These are phyloP conservation scores for Tuber brumale DNA, from an alignment of 495 filamentous ascomycete genomes.

Conservation along the genomic window DNA sequence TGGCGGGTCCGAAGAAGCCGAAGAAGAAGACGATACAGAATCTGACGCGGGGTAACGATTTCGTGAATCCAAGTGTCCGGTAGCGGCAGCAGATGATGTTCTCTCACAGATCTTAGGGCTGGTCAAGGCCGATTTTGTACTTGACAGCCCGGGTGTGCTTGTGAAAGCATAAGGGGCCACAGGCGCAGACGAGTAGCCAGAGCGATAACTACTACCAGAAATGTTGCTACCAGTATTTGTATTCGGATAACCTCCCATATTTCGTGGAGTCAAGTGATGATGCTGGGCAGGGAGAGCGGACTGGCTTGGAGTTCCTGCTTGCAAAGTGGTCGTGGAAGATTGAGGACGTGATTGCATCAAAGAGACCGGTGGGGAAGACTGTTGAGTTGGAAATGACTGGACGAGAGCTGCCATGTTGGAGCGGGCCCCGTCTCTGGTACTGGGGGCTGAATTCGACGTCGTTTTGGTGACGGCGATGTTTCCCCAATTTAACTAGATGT, in stretches of 20 bases:
- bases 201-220: constrained; percentile 60
- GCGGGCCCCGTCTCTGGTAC: constrained; percentile 33
- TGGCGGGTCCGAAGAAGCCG: constrained; percentile 43
- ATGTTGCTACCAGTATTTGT: constrained; percentile 50
- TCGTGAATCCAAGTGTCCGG: constrained; percentile 42
- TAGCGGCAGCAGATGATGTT: constrained; percentile 54
- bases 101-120: constrained; percentile 53
- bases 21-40: constrained; percentile 56
- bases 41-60: constrained; percentile 56
- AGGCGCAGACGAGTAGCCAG: constrained; percentile 57
- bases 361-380: constrained; percentile 60
- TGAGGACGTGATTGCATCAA: constrained; percentile 73
- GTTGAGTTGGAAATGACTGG: constrained; percentile 77
- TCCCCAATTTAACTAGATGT: constrained; percentile 19
- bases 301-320: constrained; percentile 50
- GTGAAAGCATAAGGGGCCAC: constrained; percentile 83
- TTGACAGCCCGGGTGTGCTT: constrained; percentile 61
- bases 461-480: constrained; percentile 26
- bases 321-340: constrained; percentile 63
- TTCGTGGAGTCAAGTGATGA: constrained; percentile 50
- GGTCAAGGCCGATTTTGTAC: constrained; percentile 46
- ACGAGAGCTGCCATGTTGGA: constrained; percentile 78
- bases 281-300: constrained; percentile 49
- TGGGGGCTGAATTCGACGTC: constrained; percentile 29
- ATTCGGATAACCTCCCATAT: constrained; percentile 60